Base-by-base conservation (phyloP, 257 asterid species). In the Haberlea rhodopensis region DNA sequence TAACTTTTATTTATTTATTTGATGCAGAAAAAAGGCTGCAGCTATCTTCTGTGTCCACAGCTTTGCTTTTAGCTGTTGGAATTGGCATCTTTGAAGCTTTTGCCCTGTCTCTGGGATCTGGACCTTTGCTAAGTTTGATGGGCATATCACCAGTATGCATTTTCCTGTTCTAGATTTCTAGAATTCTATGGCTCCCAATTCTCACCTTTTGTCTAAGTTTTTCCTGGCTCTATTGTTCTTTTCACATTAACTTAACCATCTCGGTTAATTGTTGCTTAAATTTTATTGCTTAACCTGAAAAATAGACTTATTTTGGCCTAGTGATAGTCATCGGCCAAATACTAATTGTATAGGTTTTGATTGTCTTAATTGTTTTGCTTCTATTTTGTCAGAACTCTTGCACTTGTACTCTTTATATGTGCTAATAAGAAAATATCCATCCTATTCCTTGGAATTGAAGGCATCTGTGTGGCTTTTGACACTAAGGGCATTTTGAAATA, bases 21-120 rank as follows among this genome's bases (percentile, higher is more conserved):
- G 49, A 73, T 65, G 75, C 70, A 37, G 76, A 27, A 56, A 83
- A 74, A 71, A 84, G 84, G 74, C 79, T 75, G 75, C 95, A 84
- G 82, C 82, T 92, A 46, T 83, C 96, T 63, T 92, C 99, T 62
- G 97, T 92, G 20, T 85, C 99, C 61, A 89, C 99, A 11, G 97
- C 96, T 78, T 77, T 89, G 80, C 53, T 85, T 58, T 75, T 89
- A 79, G 95, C 99, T 53, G 82, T 85, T 76, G 84, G 90, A 70
- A 87, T 92, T 57, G 99, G 99, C 75, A 73, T 92, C 55, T 78
- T 87, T 68, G 99, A 92, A 78, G 88, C 97, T 67, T 37, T 72
- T 52, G 91, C 95, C 40, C 78, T 92, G 73, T 73, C 76, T 29
- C 67, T 89, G 71, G 97, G 95, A 70, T 85, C 99, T 79, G 96